A percentile compares a stretch with the other conserved stretches of the same genome.
These are phyloP conservation scores for Cladorrhinum sp. DNA, from an alignment of 2,329 filamentous ascomycete species.

Conservation along the genomic window DNA sequence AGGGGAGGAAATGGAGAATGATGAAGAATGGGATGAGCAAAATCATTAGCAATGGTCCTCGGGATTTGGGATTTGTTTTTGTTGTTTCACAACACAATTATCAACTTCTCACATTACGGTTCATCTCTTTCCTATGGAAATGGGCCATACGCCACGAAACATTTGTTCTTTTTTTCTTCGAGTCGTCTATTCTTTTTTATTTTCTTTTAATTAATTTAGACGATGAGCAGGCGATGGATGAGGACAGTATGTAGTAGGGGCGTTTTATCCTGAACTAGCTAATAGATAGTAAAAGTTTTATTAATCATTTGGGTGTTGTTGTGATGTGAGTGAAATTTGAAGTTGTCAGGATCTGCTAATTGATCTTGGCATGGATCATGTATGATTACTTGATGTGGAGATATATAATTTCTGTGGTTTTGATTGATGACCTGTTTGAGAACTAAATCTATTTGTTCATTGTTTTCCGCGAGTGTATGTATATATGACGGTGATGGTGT, in stretches of 20 bases:
- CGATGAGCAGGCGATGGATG: not conserved
- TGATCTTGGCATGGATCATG: no score
- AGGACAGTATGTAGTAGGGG: conserved; percentile 10
- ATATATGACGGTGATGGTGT: no score
- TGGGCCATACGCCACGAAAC: not conserved
- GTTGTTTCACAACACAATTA: not conserved
- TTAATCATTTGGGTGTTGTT: conserved; percentile 3
- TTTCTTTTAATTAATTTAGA: not conserved
- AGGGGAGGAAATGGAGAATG: not conserved
- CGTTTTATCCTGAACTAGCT: conserved; percentile 24
- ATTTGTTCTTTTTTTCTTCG: not conserved
- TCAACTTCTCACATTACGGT: not conserved
- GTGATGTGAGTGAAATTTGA: no score
- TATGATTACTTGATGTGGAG: no score
- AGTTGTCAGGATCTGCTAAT: no score
- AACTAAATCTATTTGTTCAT: no score
- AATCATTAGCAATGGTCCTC: not conserved
- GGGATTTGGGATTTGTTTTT: not conserved
- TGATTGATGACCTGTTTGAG: no score
- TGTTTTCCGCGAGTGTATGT: no score
- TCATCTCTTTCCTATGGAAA: not conserved
- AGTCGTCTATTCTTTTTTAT: not conserved
- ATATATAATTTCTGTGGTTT: no score
- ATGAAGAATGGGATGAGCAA: not conserved
- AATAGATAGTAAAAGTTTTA: conserved; percentile 28